phyloP scores from a whole-genome alignment of 106 monocot genomes.

The Chionographis japonica region DNA sequence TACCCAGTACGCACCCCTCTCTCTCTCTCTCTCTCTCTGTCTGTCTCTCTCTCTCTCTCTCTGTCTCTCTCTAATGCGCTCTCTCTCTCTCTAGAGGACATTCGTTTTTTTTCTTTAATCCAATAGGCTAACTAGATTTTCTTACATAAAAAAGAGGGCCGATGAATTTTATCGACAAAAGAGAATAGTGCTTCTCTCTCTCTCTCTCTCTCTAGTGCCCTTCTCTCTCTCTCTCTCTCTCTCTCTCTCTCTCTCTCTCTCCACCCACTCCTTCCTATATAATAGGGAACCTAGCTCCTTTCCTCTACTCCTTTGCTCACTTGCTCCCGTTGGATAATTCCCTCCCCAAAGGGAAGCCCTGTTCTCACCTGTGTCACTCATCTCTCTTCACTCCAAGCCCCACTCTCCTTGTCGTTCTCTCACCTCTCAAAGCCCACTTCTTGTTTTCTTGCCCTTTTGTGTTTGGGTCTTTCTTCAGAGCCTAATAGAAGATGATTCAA shows the following conservation, averaged over 20 bases:
- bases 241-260: background rate
- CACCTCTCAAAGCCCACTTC: background rate
- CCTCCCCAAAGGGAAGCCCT: background rate
- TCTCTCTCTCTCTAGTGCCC: background rate
- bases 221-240: background rate
- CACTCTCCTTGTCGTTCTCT: background rate
- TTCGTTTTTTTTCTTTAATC: too few relatives aligned
- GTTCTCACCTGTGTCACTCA: background rate
- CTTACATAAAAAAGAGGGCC: too few relatives aligned
- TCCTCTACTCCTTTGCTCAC: constrained; percentile 1
- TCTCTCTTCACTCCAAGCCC: background rate
- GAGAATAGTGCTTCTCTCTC: background rate
- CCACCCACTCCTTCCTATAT: background rate
- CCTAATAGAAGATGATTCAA: constrained; percentile 18
- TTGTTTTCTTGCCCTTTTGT: background rate
- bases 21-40: too few relatives aligned
- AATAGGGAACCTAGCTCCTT: background rate
- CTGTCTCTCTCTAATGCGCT: too few relatives aligned
- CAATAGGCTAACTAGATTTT: too few relatives aligned
- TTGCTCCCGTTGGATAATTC: background rate
- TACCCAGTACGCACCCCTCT: too few relatives aligned
- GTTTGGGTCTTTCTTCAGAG: background rate
- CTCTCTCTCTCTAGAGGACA: too few relatives aligned
- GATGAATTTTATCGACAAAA: too few relatives aligned
- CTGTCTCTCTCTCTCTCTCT: too few relatives aligned